Evolutionary conservation across 441 rosid species (phyloP), one percentile per base, ranked within the genome.

Genomic region (Sinapis alba): DNA sequence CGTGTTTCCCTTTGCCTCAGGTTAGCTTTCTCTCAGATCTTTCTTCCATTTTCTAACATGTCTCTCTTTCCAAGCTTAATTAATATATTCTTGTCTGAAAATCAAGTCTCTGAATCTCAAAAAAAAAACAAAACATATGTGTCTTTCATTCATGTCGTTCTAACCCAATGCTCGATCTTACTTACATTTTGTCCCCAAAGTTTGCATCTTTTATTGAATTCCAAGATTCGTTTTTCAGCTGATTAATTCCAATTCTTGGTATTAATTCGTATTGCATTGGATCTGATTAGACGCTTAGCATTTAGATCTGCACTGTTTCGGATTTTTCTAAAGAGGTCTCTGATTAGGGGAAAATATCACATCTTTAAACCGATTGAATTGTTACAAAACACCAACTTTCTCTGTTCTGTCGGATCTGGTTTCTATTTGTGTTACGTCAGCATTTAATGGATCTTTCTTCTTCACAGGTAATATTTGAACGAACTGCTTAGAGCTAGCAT

Each of bases 11-110:
- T n/a, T n/a, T n/a, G n/a, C 69, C 53, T 28, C 45, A 62, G 69
- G 78, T 78, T 68, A 15, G 73, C 19, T 58, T 74, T 65, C 38
- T 2, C 73, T 50, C 69, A 72, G 68, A 69, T 70, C 71, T 45
- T 65, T 68, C 75, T n/a, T n/a, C n/a, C n/a, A n/a, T n/a, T n/a
- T n/a, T n/a, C n/a, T n/a, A n/a, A n/a, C n/a, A n/a, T n/a, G n/a
- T n/a, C n/a, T n/a, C n/a, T n/a, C n/a, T n/a, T n/a, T n/a, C n/a
- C n/a, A n/a, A n/a, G n/a, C n/a, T n/a, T n/a, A n/a, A n/a, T n/a
- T n/a, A n/a, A n/a, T n/a, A n/a, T n/a, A 13, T 15, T 30, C 4
- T 16, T 72, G 38, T 66, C 74, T 67, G 60, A 54, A 59, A 51
- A 66, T 72, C 43, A n/a, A n/a, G 0, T 15, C 16, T 34, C 1